phyloP scores from a whole-genome alignment of 2,329 filamentous ascomycete species.

The Tetracladium maxilliforme region DNA sequence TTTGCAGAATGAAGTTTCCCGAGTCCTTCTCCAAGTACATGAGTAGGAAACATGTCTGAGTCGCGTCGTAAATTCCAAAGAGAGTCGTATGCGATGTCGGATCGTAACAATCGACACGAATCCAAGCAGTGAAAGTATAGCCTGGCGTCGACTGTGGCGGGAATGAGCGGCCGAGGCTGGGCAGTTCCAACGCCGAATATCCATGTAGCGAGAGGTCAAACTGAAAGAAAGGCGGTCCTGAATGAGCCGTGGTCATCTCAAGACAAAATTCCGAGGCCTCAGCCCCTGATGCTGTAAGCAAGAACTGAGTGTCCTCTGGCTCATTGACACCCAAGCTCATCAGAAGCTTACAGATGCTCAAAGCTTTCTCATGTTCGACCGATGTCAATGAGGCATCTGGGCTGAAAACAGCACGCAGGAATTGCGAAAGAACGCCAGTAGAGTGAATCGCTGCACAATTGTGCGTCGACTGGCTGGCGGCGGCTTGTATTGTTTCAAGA shows the following conservation, averaged over 20 bases:
- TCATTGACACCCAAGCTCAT: too few species aligned
- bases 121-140: conserved; percentile 84
- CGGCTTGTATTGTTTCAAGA: too few species aligned
- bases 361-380: too few species aligned
- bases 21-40: conserved; percentile 91
- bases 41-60: conserved; percentile 85
- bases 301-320: too few species aligned
- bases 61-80: conserved; percentile 86
- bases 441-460: too few species aligned
- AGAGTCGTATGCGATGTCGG: conserved; percentile 77
- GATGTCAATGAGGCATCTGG: too few species aligned
- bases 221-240: conserved; percentile 73
- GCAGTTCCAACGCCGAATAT: conserved; percentile 78
- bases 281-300: too few species aligned
- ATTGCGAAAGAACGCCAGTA: too few species aligned
- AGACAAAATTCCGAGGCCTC: too few species aligned
- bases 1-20: conserved; percentile 88
- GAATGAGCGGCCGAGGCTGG: conserved; percentile 72
- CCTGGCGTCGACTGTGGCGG: conserved; percentile 68
- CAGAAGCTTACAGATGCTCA: too few species aligned
- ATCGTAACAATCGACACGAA: conserved; percentile 80
- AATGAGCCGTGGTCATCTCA: conserved; percentile 58
- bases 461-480: too few species aligned
- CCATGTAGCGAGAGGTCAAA: conserved; percentile 86
- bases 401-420: too few species aligned